These are phyloP conservation scores for Tuber aestivum DNA, from an alignment of 495 filamentous ascomycete genomes.

Conservation along the genomic window DNA sequence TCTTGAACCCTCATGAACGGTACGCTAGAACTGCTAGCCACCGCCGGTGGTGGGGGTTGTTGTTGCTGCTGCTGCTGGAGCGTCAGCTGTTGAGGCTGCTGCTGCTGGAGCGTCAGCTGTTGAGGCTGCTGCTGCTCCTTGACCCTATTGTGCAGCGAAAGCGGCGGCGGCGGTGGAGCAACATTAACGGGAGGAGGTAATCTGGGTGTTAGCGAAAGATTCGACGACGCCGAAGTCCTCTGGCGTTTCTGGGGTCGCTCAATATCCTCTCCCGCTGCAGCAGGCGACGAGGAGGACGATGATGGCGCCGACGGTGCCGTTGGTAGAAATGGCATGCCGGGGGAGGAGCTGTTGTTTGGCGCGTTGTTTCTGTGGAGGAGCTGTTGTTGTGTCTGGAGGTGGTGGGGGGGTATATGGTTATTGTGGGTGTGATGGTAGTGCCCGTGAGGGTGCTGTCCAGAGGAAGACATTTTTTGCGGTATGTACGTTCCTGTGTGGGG, in stretches of 20 bases:
- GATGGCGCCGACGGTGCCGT: conserved; percentile 33
- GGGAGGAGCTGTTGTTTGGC: conserved; percentile 26
- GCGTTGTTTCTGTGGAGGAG: conserved; percentile 21
- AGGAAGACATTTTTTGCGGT: conserved; percentile 2
- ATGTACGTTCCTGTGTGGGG: neutral
- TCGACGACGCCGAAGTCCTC: conserved; percentile 29
- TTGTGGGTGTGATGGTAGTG: conserved; percentile 8
- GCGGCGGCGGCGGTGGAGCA: conserved; percentile 27
- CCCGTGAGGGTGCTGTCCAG: neutral
- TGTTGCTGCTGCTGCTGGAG: no score
- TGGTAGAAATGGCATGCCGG: conserved; percentile 30
- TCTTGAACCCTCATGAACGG: conserved; percentile 37
- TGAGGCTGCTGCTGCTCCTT: conserved; percentile 20
- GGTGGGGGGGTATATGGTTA: conserved; percentile 17
- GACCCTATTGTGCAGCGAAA: conserved; percentile 12
- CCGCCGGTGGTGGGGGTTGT: conserved; percentile 16
- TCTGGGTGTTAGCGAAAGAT: conserved; percentile 24
- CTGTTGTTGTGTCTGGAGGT: conserved; percentile 25
- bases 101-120: conserved; percentile 19
- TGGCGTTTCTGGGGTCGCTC: conserved; percentile 38
- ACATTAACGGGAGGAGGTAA: conserved; percentile 31
- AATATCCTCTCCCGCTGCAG: conserved; percentile 20
- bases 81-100: no score
- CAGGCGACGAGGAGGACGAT: conserved; percentile 30
- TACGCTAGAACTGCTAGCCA: conserved; percentile 24